Evolutionary conservation across 305 asterid genomes (phyloP), one percentile per base, ranked within the genome.

Genomic region (Fraxinus ornus): DNA sequence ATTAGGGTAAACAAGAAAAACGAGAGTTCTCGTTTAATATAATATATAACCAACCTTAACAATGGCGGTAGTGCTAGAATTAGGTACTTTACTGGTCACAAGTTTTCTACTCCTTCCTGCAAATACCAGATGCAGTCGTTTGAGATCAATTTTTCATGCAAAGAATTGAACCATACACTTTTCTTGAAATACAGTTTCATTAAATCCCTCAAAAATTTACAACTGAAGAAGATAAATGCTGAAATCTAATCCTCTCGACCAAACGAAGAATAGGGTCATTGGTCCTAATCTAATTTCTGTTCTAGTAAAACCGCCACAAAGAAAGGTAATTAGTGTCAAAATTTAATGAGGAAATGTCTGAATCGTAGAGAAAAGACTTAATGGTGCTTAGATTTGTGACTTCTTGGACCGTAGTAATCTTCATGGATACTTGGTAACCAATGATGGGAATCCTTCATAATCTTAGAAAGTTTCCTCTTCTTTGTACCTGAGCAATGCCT

Each of bases 31-130:
- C 68, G 3, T 37, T 39, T 21, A 10, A 49, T 10, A 3, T 24
- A 37, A 66, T n/a, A 7, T 33, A 33, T 85, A 84, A 91, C 94
- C 89, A 81, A 92, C 97, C 97, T 93, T 86, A 75, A 91, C 80
- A 68, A 77, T 71, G 78, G 88, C 84, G 84, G 87, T 77, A 24
- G 82, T 85, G 73, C 78, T 81, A 81, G 88, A 81, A 81, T 85
- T 82, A 71, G 87, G 44, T 55, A 81, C 17, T 66, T 79, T 81
- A 75, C 76, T 83, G 74, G 83, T 83, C 87, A 84, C 76, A 83
- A 92, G 92, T 89, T 90, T 92, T 83, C 94, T 92, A 75, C 70
- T 83, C 85, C 86, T 88, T 78, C 97, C 97, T 92, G 97, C 91
- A 92, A 82, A 79, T 39, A 30, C 77, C 7, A 87, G n/a, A 86